Evolutionary conservation across 257 asterid species (phyloP).

Genomic region (Orobanche coerulescens): DNA sequence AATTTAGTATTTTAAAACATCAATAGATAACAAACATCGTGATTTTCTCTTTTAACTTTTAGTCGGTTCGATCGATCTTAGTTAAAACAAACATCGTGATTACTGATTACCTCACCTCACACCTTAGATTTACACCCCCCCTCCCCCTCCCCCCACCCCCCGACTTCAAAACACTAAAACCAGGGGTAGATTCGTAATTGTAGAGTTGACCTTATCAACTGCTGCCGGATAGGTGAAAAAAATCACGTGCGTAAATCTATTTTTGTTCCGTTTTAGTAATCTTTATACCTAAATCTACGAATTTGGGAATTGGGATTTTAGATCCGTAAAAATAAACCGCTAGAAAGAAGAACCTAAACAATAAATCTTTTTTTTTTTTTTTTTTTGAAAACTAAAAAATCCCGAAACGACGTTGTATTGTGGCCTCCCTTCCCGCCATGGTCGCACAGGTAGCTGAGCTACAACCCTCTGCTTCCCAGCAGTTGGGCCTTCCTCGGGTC

Average conservation of each 20-base stretch:
- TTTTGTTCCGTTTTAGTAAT: background rate
- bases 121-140: too few relatives aligned
- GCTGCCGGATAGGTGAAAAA: background rate
- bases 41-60: too few relatives aligned
- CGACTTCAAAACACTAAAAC: too few relatives aligned
- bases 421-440: conserved; percentile 55
- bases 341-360: background rate
- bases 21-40: too few relatives aligned
- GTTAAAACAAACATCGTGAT: too few relatives aligned
- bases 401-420: conserved; percentile 37
- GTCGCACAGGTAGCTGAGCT: conserved; percentile 56
- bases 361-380: conserved; percentile 12
- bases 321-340: conserved; percentile 30
- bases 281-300: background rate
- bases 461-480: conserved; percentile 32
- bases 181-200: background rate
- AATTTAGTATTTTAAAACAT: too few relatives aligned
- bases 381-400: conserved; percentile 8
- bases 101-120: too few relatives aligned
- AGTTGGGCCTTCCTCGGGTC: conserved; percentile 19
- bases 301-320: conserved; percentile 16
- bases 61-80: too few relatives aligned
- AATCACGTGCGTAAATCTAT: background rate
- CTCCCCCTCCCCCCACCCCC: too few relatives aligned
- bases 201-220: background rate